Evolutionary conservation across 352 stramenopile genomes (phyloP).

Genomic region (Chrysophaeum taylorii): DNA sequence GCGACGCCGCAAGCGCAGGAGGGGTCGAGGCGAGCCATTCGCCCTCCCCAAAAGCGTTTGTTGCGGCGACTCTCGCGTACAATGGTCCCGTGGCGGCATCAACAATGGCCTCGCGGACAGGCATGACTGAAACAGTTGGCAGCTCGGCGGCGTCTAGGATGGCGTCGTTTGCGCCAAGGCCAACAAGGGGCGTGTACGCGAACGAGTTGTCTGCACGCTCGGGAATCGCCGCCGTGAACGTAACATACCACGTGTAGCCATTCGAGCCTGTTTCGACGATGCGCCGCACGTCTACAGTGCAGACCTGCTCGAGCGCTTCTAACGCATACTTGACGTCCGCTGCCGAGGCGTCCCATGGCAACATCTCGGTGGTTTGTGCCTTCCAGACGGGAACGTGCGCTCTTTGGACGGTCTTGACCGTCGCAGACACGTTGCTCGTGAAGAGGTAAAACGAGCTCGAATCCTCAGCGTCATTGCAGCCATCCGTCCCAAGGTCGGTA

Average conservation of each 20-base stretch:
- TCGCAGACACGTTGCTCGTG: constrained; percentile 29
- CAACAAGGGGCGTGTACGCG: constrained; percentile 28
- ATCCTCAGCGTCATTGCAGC: constrained; percentile 56
- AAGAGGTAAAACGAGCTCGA: constrained; percentile 28
- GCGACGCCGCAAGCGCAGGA: constrained; percentile 32
- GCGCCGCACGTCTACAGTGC: constrained; percentile 71
- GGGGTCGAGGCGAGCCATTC: constrained; percentile 37
- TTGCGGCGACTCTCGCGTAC: constrained; percentile 43
- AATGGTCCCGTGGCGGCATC: constrained; percentile 34
- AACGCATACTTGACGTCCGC: constrained; percentile 80
- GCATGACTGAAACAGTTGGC: constrained; percentile 39
- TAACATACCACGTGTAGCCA: constrained; percentile 78
- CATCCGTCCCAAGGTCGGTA: constrained; percentile 75
- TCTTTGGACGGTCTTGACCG: constrained; percentile 42
- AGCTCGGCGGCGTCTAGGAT: constrained; percentile 39
- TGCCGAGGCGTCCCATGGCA: constrained; percentile 73
- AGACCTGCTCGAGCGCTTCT: constrained; percentile 68
- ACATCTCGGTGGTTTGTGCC: constrained; percentile 68
- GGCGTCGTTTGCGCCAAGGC: constrained; percentile 43
- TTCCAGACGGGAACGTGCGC: constrained; percentile 70
- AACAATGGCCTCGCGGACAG: constrained; percentile 36
- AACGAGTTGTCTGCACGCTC: constrained; percentile 20
- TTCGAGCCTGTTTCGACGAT: constrained; percentile 55
- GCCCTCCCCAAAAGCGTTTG: constrained; percentile 45
- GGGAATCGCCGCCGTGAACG: constrained; percentile 46